phyloP scores from a whole-genome alignment of 176 grass and related monocot genomes.

The Bonia amplexicaulis region DNA sequence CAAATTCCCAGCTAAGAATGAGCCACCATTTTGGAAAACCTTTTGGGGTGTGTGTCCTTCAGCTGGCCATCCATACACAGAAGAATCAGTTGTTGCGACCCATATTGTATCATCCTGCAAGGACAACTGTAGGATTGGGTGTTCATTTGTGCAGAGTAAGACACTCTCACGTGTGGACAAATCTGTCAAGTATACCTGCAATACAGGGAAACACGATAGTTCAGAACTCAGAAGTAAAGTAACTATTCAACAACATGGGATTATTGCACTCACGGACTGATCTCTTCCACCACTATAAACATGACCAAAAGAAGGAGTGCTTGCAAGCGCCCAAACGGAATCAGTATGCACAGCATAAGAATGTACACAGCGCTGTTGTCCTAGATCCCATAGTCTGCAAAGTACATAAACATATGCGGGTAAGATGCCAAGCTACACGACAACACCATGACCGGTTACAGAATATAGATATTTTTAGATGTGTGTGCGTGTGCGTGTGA shows the following conservation, averaged over 20 bases:
- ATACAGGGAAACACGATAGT: slow-evolving; percentile 14
- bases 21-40: slow-evolving; percentile 81
- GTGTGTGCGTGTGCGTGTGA: neutral
- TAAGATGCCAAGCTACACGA: neutral
- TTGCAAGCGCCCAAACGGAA: slow-evolving; percentile 93
- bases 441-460: neutral
- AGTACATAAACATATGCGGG: slow-evolving; percentile 19
- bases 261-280: slow-evolving; percentile 69
- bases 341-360: slow-evolving; percentile 98
- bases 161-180: slow-evolving; percentile 84
- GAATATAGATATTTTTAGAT: neutral
- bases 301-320: slow-evolving; percentile 75
- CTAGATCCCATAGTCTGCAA: slow-evolving; percentile 93
- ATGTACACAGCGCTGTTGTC: slow-evolving; percentile 94
- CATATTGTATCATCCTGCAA: slow-evolving; percentile 96
- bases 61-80: slow-evolving; percentile 75
- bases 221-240: slow-evolving; percentile 25
- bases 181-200: slow-evolving; percentile 88
- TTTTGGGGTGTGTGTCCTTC: slow-evolving; percentile 66
- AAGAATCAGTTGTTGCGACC: slow-evolving; percentile 82
- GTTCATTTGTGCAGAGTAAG: slow-evolving; percentile 76
- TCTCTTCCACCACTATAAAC: slow-evolving; percentile 99
- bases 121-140: slow-evolving; percentile 74
- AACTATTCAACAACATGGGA: slow-evolving; percentile 9
- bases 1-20: slow-evolving; percentile 96